Evolutionary conservation across 129 eudicot genomes (phyloP).

Genomic region (Arctium minus): DNA sequence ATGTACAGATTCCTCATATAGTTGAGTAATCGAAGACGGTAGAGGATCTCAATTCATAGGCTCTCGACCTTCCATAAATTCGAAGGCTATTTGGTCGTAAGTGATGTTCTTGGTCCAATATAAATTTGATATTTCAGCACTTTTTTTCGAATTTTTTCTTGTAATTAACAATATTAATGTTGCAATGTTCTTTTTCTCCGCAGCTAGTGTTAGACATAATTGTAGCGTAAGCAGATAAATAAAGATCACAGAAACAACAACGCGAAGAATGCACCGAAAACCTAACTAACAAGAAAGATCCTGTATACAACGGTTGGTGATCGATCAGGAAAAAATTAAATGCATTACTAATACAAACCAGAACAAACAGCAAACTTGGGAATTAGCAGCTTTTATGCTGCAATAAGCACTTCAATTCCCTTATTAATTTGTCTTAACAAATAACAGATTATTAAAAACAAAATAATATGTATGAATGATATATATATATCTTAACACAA

Average conservation of each 20-base stretch:
- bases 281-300: neutral
- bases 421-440: constrained; percentile 6
- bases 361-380: neutral
- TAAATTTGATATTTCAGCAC: neutral
- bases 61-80: neutral
- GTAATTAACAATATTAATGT: neutral
- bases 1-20: neutral
- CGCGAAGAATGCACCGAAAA: neutral
- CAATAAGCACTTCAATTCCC: neutral
- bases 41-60: neutral
- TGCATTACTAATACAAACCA: neutral
- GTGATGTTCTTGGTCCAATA: constrained; percentile 3
- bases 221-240: neutral
- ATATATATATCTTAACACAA: constrained; percentile 14
- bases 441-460: constrained; percentile 4
- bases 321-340: neutral
- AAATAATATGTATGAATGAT: neutral
- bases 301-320: neutral
- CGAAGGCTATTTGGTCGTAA: neutral
- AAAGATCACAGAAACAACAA: neutral
- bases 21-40: neutral
- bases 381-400: neutral
- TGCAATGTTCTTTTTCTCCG: neutral
- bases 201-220: neutral
- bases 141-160: neutral